Percentiles rank a stretch among this genome's conserved stretches.
Evolutionary conservation across 306 rosid species (phyloP).

Genomic region (Prunus campanulata): DNA sequence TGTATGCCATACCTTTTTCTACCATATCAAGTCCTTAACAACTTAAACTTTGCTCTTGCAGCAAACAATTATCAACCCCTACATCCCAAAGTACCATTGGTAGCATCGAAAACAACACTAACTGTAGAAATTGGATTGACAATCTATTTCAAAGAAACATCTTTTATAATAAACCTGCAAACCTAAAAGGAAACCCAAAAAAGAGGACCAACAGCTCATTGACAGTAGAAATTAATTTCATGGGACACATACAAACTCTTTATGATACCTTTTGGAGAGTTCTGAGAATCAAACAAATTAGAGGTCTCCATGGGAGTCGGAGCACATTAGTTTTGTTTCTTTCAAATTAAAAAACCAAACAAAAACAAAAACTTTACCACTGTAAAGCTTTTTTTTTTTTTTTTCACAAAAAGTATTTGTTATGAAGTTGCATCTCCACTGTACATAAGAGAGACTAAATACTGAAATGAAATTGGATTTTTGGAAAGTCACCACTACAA

Average conservation of each 20-base stretch:
- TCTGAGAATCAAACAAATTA: too few species aligned
- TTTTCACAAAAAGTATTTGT: not conserved
- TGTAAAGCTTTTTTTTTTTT: not conserved
- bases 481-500: not conserved
- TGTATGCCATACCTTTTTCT: not conserved
- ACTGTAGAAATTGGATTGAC: not conserved
- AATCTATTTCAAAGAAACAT: not conserved
- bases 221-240: too few species aligned
- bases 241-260: too few species aligned
- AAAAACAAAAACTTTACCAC: not conserved
- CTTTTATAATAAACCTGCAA: not conserved
- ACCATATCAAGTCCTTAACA: too few species aligned
- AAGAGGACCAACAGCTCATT: too few species aligned
- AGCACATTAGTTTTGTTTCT: too few species aligned
- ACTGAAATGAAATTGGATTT: not conserved
- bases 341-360: too few species aligned
- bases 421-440: not conserved
- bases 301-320: too few species aligned
- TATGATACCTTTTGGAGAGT: too few species aligned
- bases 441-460: not conserved
- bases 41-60: not conserved
- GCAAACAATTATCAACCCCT: not conserved
- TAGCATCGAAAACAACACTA: not conserved
- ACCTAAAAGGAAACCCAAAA: not conserved
- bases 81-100: not conserved